Evolutionary conservation across 177 flowering plant genomes (phyloP), one percentile per base, ranked within the genome.

Genomic region (Vitis hybrid): DNA sequence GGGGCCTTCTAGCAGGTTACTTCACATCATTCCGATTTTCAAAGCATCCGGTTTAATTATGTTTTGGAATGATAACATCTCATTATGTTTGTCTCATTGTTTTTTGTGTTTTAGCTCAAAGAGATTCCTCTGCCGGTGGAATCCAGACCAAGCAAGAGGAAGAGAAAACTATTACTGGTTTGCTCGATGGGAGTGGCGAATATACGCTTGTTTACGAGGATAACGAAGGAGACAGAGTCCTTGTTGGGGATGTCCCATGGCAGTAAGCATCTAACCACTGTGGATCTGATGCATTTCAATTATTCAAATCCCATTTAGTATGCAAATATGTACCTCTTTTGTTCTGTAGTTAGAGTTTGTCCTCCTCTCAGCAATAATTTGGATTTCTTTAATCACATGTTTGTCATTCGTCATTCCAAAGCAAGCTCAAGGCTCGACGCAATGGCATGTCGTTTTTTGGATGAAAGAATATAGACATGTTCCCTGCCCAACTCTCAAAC

Each of bases 221-320:
- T 75, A 81, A 90, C 67, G 99, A 93, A 85, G 99, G 99, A 30
- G 99, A 95, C 86, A 86, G 88, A 82, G 88, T 95, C 93, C 89
- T 95, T 68, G 97, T 89, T 84, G 99, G 98, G 55, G 99, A 95
- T 88, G 97, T 91, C 75, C 99, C 99, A 56, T 95, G 99, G 99
- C 80, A 84, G 97, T 92, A 87, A 87, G 92, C 79, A 74, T 79
- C 76, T 82, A 66, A 59, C 70, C 62, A 71, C 60, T 69, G 14
- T 69, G 60, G 56, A 78, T 68, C 51, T 69, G 39, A 26, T 75
- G 15, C 61, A 32, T 51, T 60, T 56, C 50, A n/a, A 50, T 70
- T 61, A 57, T 73, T 34, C 9, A 12, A 39, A 14, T 5, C 23
- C 51, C 8, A 4, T 15, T 48, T 56, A 39, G 48, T 39, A 39